Evolutionary conservation across 805 yeast genomes (phyloP), one percentile per base, ranked within the genome.

Genomic region (Jamesozyma gamospora): DNA sequence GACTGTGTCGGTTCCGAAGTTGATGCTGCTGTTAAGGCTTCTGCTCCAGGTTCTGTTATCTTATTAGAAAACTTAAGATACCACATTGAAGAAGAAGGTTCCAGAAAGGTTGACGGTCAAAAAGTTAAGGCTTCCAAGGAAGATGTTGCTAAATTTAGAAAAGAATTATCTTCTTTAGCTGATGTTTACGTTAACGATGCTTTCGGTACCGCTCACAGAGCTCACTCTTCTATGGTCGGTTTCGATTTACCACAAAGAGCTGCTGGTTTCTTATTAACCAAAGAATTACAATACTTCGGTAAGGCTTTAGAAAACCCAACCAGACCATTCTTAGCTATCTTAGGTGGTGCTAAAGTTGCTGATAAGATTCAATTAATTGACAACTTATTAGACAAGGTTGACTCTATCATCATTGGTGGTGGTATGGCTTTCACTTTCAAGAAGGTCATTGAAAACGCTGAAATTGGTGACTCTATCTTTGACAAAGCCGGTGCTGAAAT

Each of bases 361-460:
- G 98, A 92, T 72, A 92, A 92, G 82, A 92, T 92, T 63, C 96
- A 86, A 74, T 79, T 92, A 70, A 92, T 92, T 62, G 97, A 92
- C 74, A 92, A 88, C 79, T 74, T 79, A 69, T 77, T 90, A 61
- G 92, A 90, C 75, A 92, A 92, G 79, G 97, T 92, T 60, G 82
- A 92, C 70, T 69, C 80, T 49, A 75, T 92, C 65, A 86, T 92
- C 70, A 79, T 92, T 60, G 97, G 98, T 66, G 98, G 98, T 73
- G 98, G 98, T 72, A 92, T 92, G 98, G 92, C 98, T 47, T 92
- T 90, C 82, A 92, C 98, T 58, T 92, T 92, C 80, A 86, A 84
- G 78, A 92, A 92, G 77, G 82, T 90, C 40, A 62, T 86, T 49
- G 83, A 86, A 68, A 73, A 75, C 64, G 77, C 86, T 70, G 67